phyloP scores from a whole-genome alignment of 768 basidiomycete species.

The Boletellus emodensis region DNA sequence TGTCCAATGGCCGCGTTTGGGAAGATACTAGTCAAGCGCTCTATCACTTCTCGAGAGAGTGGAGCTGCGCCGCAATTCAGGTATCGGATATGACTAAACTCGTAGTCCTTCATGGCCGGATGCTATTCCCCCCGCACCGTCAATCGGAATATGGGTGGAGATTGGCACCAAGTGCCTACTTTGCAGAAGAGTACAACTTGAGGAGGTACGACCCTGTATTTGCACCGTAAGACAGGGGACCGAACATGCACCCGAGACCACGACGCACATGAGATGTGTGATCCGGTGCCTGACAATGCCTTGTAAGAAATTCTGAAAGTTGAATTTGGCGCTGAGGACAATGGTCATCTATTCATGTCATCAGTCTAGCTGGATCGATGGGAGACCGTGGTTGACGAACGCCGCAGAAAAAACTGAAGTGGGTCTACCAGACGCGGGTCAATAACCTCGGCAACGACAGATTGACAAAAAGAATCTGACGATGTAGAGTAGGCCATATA shows the following conservation, averaged over 20 bases:
- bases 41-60: conserved; percentile 47
- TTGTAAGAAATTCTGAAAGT: conserved; percentile 41
- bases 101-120: conserved; percentile 38
- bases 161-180: conserved; percentile 24
- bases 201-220: conserved; percentile 41
- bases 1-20: conserved; percentile 56
- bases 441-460: neutral
- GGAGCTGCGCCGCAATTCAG: conserved; percentile 54
- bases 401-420: conserved; percentile 51
- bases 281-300: conserved; percentile 44
- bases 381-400: conserved; percentile 36
- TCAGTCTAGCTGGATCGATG: conserved; percentile 3
- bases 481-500: conserved; percentile 63
- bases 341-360: conserved; percentile 41
- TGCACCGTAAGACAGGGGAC: neutral
- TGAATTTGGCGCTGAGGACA: conserved; percentile 44
- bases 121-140: conserved; percentile 23
- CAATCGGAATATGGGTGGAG: neutral
- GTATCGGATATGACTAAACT: conserved; percentile 37
- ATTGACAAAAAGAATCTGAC: conserved; percentile 28
- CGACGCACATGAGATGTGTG: conserved; percentile 40
- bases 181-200: conserved; percentile 49
- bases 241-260: neutral
- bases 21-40: conserved; percentile 41
- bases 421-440: conserved; percentile 43